A percentile compares a stretch with the other conserved stretches of the same genome.
phyloP scores from a whole-genome alignment of 306 rosid genomes.

The Prinsepia uniflora region DNA sequence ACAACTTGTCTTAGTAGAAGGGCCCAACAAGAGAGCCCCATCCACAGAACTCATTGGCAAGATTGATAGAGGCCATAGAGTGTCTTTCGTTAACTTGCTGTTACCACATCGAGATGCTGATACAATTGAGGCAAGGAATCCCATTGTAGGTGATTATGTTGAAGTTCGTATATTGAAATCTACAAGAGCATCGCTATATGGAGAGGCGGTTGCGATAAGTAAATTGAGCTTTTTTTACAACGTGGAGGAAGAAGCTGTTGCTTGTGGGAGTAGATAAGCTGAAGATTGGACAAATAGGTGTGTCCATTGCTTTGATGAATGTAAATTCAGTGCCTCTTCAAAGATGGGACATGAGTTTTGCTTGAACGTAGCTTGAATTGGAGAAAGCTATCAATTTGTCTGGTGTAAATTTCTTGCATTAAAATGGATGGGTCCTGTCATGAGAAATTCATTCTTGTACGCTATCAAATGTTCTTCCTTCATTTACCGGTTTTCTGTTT shows the following conservation, averaged over 20 bases:
- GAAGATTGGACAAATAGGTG: slow-evolving; percentile 9
- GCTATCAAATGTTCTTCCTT: background rate
- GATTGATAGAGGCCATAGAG: slow-evolving; percentile 91
- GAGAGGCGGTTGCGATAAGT: slow-evolving; percentile 73
- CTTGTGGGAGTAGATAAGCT: slow-evolving; percentile 42
- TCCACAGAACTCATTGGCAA: slow-evolving; percentile 87
- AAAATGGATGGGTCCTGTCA: too few relatives aligned
- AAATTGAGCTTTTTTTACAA: slow-evolving; percentile 66
- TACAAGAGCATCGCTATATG: slow-evolving; percentile 75
- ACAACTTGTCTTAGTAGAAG: slow-evolving; percentile 92
- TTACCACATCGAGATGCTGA: slow-evolving; percentile 54
- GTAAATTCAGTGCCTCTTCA: background rate
- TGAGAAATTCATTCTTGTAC: background rate
- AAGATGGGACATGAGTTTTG: background rate
- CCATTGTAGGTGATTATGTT: slow-evolving; percentile 78
- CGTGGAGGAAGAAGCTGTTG: slow-evolving; percentile 46
- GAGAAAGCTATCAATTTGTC: background rate
- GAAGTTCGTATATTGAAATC: slow-evolving; percentile 80
- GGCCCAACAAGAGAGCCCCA: slow-evolving; percentile 87
- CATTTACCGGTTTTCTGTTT: background rate
- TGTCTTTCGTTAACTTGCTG: slow-evolving; percentile 49
- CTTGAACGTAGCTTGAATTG: background rate
- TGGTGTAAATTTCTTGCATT: background rate
- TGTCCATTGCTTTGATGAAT: slow-evolving; percentile 1
- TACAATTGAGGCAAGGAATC: slow-evolving; percentile 44